Percentiles rank a stretch among this genome's conserved stretches.
Evolutionary conservation across 495 filamentous ascomycete genomes (phyloP).

Genomic region (Rhizodiscina lignyota): DNA sequence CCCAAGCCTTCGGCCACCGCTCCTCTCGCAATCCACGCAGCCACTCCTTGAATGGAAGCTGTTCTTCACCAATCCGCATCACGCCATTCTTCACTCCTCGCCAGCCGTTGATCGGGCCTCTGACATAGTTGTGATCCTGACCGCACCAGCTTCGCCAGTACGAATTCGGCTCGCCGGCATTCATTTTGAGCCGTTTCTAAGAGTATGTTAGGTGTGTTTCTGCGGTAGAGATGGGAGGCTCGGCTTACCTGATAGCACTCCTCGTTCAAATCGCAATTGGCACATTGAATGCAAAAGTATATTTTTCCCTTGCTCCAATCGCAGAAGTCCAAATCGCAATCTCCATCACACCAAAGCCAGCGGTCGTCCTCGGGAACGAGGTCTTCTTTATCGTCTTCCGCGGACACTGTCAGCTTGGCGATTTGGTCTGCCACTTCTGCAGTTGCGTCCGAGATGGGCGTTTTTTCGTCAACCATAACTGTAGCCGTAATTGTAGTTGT

Average conservation of each 20-base stretch:
- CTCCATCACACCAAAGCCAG: constrained; percentile 1
- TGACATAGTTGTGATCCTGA: constrained; percentile 12
- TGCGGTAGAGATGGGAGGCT: neutral
- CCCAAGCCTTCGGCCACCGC: constrained; percentile 4
- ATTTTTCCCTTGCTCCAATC: neutral
- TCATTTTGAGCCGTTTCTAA: constrained; percentile 1
- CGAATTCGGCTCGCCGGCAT: neutral
- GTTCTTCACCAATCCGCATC: constrained; percentile 10
- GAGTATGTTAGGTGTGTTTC: neutral
- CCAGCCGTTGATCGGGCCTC: constrained; percentile 15
- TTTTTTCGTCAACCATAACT: neutral
- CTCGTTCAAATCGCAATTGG: constrained; percentile 5
- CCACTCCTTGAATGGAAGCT: constrained; percentile 11
- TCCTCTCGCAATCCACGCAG: constrained; percentile 7
- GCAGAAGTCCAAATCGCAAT: neutral
- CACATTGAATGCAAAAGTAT: constrained; percentile 5
- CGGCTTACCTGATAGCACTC: constrained; percentile 1
- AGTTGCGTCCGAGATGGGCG: neutral
- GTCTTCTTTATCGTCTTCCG: neutral
- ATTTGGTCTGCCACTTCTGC: neutral
- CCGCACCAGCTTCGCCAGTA: constrained; percentile 7
- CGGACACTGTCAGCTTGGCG: neutral
- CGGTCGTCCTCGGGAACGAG: no score
- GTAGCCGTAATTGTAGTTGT: neutral
- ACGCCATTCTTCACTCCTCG: constrained; percentile 14